Evolutionary conservation across 164 flowering plant species (phyloP).

Genomic region (Santalum album): DNA sequence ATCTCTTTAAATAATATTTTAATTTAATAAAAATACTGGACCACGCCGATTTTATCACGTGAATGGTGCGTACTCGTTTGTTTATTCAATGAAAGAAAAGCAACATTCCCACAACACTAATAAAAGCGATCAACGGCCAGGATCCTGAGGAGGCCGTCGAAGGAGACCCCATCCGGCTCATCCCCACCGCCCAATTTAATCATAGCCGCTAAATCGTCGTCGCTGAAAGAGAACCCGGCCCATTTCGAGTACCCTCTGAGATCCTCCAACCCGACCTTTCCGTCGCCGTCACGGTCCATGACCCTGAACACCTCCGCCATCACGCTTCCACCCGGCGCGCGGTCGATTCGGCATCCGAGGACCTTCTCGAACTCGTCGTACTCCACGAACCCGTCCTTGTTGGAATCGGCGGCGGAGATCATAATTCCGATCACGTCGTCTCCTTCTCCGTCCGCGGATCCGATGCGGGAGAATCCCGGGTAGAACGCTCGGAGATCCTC

Average conservation of each 20-base stretch:
- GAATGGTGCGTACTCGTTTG: too few relatives aligned
- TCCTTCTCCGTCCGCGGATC: slow-evolving; percentile 8
- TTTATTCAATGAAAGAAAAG: too few relatives aligned
- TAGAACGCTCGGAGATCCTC: slow-evolving; percentile 65
- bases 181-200: slow-evolving; percentile 60
- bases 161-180: slow-evolving; percentile 41
- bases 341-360: slow-evolving; percentile 13
- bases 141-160: slow-evolving; percentile 47
- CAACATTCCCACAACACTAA: not conserved
- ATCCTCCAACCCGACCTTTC: slow-evolving; percentile 58
- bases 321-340: slow-evolving; percentile 9
- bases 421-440: slow-evolving; percentile 62
- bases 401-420: slow-evolving; percentile 67
- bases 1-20: too few relatives aligned
- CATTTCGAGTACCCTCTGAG: slow-evolving; percentile 45
- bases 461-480: slow-evolving; percentile 16
- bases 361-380: slow-evolving; percentile 75
- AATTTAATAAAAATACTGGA: too few relatives aligned
- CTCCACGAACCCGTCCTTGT: slow-evolving; percentile 69
- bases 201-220: slow-evolving; percentile 74
- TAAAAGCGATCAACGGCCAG: slow-evolving; percentile 31
- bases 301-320: slow-evolving; percentile 53
- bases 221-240: slow-evolving; percentile 47
- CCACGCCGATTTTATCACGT: too few relatives aligned
- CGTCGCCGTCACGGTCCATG: slow-evolving; percentile 91